Evolutionary conservation across 768 basidiomycete species (phyloP), one percentile per base, ranked within the genome.

Genomic region (Boletus edulis): DNA sequence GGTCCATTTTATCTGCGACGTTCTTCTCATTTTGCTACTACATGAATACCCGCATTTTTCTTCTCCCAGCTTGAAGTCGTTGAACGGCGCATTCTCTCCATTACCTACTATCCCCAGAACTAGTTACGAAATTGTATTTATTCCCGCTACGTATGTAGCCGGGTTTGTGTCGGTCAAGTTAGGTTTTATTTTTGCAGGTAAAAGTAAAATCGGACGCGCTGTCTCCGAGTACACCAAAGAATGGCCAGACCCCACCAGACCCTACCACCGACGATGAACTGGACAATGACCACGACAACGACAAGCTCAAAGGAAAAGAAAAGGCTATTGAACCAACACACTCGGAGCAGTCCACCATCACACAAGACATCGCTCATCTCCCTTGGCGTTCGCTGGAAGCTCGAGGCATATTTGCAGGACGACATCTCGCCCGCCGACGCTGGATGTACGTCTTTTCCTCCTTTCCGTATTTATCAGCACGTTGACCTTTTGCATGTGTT

Each of bases 351-450:
- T 60, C 58, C 46, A 53, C 56, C 29, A 49, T 63, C 4, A 69
- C 76, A 17, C 75, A 77, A 41, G 85, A 85, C 57, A 75, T 79
- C 45, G 77, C 72, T 89, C 34, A 59, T 86, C 20, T 72, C 64
- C 3, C 78, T 91, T 4, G 82, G 84, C 48, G 63, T 89, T 11
- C 72, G 81, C 24, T 68, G 76, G 49, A 76, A 72, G 31, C 69
- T 86, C 14, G 81, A 82, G 37, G 55, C 64, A 24, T 54, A 60
- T 66, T 34, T 64, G 56, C 54, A 11, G 10, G 49, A 56, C 18
- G 62, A 53, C 10, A 34, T 27, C 1, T 37, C 55, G 4, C 49
- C 51, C 27, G 55, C 59, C 20, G 65, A 71, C 9, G 72, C 78
- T 39, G 78, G 78, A 56, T 87, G 86, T 85, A 72, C 54, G 81